phyloP scores from a whole-genome alignment of 164 flowering plant genomes.

The Saururus chinensis region DNA sequence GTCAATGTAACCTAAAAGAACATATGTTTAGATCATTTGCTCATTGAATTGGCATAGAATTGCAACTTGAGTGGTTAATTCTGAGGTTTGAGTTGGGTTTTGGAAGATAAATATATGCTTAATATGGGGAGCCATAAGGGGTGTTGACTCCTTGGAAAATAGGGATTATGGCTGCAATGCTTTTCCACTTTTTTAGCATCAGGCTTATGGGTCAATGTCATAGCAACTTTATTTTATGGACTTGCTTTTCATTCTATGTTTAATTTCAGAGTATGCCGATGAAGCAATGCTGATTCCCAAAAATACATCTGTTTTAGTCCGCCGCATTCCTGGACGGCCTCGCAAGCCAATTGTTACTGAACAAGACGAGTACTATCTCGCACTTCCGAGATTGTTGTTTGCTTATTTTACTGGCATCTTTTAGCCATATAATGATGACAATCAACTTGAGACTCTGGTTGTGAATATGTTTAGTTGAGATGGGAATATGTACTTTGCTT shows the following conservation, averaged over 20 bases:
- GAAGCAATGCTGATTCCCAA: constrained; percentile 86
- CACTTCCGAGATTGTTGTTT: constrained; percentile 5
- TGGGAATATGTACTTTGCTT: constrained; percentile 4
- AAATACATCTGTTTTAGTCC: constrained; percentile 88
- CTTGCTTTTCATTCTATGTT: constrained; percentile 26
- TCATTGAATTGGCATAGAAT: not conserved
- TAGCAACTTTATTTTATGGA: constrained; percentile 25
- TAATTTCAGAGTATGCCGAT: constrained; percentile 92
- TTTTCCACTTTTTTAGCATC: not conserved
- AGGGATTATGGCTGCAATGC: not conserved
- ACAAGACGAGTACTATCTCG: constrained; percentile 60
- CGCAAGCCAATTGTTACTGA: constrained; percentile 81
- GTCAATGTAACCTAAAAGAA: not conserved
- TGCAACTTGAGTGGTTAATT: not conserved
- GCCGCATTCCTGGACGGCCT: constrained; percentile 91
- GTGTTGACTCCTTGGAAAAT: no score
- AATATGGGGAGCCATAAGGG: no score
- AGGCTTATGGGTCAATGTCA: constrained; percentile 7
- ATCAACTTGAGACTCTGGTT: not conserved
- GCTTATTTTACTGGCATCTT: not conserved
- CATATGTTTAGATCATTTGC: not conserved
- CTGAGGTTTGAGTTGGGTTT: no score
- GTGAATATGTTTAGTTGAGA: not conserved
- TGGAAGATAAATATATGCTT: no score
- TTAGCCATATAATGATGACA: not conserved